Base-by-base conservation (phyloP, 1,139 yeast species). In the Candida tropicalis region DNA sequence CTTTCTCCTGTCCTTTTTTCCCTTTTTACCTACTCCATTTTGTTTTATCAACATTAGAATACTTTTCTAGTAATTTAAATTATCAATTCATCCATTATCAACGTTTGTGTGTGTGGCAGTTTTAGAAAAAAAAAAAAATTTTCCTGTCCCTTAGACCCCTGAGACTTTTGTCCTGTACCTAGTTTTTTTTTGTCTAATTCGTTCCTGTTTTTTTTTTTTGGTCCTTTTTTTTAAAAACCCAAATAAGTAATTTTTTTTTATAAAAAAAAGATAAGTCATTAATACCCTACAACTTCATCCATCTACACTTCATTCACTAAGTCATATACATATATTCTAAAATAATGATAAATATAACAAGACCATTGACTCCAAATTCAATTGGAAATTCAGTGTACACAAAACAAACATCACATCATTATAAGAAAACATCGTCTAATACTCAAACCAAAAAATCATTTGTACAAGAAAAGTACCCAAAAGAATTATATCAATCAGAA, bases 401-500 rank as follows among this genome's bases (percentile, higher is more conserved):
- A n/a, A 40, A 38, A 22, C 15, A 36, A 12, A 31, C 40, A 6
- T 12, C 27, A n/a, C 40, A 32, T n/a, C 33, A 18, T 25, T 16
- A 38, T 15, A 23, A 22, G 33, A 26, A 33, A 11, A 13, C 34
- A 7, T 9, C 18, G 15, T 9, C 36, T 2, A 23, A 20, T n/a
- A n/a, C n/a, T n/a, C n/a, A n/a, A 8, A 4, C 29, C 12, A 36
- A 37, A 34, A 42, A 38, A 26, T 18, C 43, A 42, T 65, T 67
- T 51, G 50, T 56, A 41, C 77, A 71, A 51, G 57, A 53, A 45
- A 65, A 66, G 44, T 82, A 82, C 53, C 77, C 86, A 2, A 59
- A 64, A 33, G 68, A 68, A 43, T 64, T 82, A 42, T 79, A 82
- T 49, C 63, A 73, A 39, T 57, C 70, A 7, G 88, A 82, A 58